These are phyloP conservation scores for Aureobasidium uvarum DNA, from an alignment of 2,329 filamentous ascomycete genomes.

Conservation along the genomic window DNA sequence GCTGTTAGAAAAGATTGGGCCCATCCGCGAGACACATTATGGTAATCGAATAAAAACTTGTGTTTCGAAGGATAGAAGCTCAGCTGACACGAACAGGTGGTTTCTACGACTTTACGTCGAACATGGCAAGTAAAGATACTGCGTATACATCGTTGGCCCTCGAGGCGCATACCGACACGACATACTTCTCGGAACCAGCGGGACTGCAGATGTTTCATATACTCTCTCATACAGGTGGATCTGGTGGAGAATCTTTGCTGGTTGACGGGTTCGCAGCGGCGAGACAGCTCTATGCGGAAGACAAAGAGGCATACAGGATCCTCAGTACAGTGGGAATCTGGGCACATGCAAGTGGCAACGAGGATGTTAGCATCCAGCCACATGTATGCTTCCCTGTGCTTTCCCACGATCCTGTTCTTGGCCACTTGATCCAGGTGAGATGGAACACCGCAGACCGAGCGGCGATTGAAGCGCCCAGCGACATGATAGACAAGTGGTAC, in stretches of 20 bases:
- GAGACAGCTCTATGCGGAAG: slow-evolving; percentile 54
- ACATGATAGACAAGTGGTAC: slow-evolving; percentile 67
- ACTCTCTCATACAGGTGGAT: slow-evolving; percentile 69
- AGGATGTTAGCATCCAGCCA: slow-evolving; percentile 76
- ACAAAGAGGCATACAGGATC: slow-evolving; percentile 56
- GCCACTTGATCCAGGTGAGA: slow-evolving; percentile 62
- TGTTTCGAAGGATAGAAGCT: not conserved
- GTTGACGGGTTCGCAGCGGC: slow-evolving; percentile 84
- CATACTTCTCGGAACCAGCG: slow-evolving; percentile 90
- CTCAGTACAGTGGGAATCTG: slow-evolving; percentile 61
- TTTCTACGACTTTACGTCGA: slow-evolving; percentile 85
- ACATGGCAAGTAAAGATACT: slow-evolving; percentile 59
- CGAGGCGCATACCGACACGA: slow-evolving; percentile 86
- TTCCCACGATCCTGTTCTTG: slow-evolving; percentile 52
- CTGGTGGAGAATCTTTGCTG: slow-evolving; percentile 74
- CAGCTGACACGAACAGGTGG: slow-evolving; percentile 46
- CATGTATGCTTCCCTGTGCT: slow-evolving; percentile 70
- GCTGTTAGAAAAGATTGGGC: slow-evolving; percentile 78
- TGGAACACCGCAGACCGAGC: slow-evolving; percentile 95
- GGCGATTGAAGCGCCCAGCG: slow-evolving; percentile 57
- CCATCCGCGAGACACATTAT: slow-evolving; percentile 89
- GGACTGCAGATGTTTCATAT: slow-evolving; percentile 92
- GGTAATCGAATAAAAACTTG: slow-evolving; percentile 56
- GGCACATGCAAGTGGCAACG: slow-evolving; percentile 84
- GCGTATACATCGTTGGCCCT: slow-evolving; percentile 80